These are phyloP conservation scores for Aureobasidium leucospermi DNA, from an alignment of 2,329 filamentous ascomycete genomes.

Conservation along the genomic window DNA sequence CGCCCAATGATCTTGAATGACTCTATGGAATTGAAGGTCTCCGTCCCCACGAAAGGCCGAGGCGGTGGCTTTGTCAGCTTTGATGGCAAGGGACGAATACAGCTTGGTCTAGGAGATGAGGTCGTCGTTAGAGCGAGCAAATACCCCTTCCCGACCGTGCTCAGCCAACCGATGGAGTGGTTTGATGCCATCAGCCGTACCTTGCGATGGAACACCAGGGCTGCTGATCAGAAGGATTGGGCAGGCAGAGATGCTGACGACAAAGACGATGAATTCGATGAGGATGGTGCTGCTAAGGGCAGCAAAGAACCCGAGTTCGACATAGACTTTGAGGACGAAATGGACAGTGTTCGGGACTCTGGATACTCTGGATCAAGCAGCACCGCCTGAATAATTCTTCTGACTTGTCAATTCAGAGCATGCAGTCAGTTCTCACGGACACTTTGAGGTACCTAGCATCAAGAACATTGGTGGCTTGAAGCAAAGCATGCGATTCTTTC, in stretches of 20 bases:
- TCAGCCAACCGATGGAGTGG: constrained; percentile 85
- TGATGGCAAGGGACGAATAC: constrained; percentile 91
- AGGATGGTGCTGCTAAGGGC: constrained; percentile 35
- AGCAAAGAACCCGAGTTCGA: constrained; percentile 66
- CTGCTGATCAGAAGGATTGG: constrained; percentile 85
- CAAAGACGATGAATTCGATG: constrained; percentile 36
- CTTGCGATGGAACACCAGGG: constrained; percentile 88
- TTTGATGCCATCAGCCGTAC: constrained; percentile 92
- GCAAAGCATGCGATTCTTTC: not conserved
- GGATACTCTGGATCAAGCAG: constrained; percentile 21
- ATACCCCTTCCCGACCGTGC: constrained; percentile 95
- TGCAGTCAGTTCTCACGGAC: not conserved
- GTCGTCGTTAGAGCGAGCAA: constrained; percentile 94
- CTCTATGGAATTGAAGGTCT: constrained; percentile 83
- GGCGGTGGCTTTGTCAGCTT: constrained; percentile 96
- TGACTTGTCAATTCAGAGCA: not conserved
- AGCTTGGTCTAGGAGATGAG: constrained; percentile 86
- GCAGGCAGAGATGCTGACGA: constrained; percentile 31
- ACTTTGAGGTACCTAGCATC: not conserved
- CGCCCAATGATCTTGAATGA: constrained; percentile 96
- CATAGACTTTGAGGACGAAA: constrained; percentile 66
- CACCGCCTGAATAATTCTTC: constrained; percentile 2
- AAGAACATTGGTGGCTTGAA: not conserved
- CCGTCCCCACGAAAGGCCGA: constrained; percentile 74
- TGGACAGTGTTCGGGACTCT: constrained; percentile 30